Evolutionary conservation across 1,284 basidiomycete genomes (phyloP).

Genomic region (Ustilago vetiveriae): DNA sequence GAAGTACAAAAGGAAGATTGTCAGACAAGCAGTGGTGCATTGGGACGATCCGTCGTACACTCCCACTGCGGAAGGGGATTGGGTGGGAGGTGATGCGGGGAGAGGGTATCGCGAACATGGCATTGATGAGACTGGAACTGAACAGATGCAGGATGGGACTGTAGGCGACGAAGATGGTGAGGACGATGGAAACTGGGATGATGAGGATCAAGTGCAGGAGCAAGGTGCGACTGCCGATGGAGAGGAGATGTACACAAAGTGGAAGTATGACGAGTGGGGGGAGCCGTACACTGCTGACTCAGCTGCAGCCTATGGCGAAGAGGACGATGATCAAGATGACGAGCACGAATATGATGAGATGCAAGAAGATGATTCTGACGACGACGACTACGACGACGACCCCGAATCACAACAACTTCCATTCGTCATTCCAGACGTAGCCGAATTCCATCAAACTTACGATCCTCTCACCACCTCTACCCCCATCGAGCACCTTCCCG

Average conservation of each 20-base stretch:
- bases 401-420: background rate
- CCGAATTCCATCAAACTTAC: slow-evolving; percentile 13
- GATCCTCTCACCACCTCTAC: too few relatives aligned
- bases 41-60: slow-evolving; percentile 24
- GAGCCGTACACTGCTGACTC: slow-evolving; percentile 6
- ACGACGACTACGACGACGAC: slow-evolving; percentile 5
- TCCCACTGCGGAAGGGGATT: background rate
- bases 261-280: slow-evolving; percentile 36
- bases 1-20: background rate
- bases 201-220: background rate
- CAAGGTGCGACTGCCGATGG: background rate
- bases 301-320: too few relatives aligned
- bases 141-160: background rate
- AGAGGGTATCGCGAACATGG: background rate
- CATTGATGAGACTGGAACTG: background rate
- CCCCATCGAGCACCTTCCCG: too few relatives aligned
- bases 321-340: background rate
- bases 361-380: background rate
- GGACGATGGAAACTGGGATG: background rate
- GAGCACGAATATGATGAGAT: background rate
- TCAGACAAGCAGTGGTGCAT: background rate
- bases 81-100: background rate
- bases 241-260: slow-evolving; percentile 1
- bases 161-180: background rate
- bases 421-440: slow-evolving; percentile 26